These are phyloP conservation scores for Sanghuangporus sanghuang DNA, from an alignment of 1,284 basidiomycete species.

Conservation along the genomic window DNA sequence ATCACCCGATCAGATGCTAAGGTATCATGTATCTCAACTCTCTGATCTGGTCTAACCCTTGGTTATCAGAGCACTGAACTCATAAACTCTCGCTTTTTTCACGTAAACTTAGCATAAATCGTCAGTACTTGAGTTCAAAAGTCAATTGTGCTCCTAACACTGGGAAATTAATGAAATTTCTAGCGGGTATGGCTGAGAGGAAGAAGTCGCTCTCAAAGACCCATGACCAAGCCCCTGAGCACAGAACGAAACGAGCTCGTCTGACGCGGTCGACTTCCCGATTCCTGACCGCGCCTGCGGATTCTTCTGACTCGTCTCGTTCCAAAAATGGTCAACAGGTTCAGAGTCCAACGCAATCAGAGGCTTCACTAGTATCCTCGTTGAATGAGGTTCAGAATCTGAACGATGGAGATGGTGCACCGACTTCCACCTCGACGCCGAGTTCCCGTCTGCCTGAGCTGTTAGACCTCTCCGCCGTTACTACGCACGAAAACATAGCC, in stretches of 20 bases:
- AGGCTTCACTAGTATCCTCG: neutral
- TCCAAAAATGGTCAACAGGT: neutral
- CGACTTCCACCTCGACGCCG: neutral
- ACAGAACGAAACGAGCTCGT: conserved; percentile 4
- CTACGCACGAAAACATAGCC: conserved; percentile 32
- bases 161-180: neutral
- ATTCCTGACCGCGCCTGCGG: neutral
- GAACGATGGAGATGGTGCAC: neutral
- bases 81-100: too few relatives aligned
- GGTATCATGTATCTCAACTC: neutral
- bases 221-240: neutral
- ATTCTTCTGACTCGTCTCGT: neutral
- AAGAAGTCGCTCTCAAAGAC: conserved; percentile 1
- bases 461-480: conserved; percentile 44
- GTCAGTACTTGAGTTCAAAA: neutral
- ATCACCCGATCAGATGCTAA: neutral
- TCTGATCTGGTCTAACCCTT: neutral
- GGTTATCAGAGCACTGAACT: too few relatives aligned
- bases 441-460: conserved; percentile 24
- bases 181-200: conserved; percentile 1
- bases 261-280: conserved; percentile 1
- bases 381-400: neutral
- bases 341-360: neutral
- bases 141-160: neutral
- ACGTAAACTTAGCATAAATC: too few relatives aligned